These are phyloP conservation scores for Inonotus hispidus DNA, from an alignment of 1,284 basidiomycete species.

Conservation along the genomic window DNA sequence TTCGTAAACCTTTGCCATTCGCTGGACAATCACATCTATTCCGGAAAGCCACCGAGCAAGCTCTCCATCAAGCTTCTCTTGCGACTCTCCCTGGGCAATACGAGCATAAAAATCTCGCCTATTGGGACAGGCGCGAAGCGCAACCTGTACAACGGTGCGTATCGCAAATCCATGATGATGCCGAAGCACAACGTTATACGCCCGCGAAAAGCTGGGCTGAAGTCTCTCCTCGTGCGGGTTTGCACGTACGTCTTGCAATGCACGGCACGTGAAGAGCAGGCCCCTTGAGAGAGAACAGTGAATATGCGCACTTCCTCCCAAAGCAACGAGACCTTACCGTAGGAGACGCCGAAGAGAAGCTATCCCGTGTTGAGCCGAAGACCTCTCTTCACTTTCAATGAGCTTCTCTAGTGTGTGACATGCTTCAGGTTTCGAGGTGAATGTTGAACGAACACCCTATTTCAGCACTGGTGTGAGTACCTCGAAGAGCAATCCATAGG, in stretches of 20 bases:
- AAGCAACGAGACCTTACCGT: neutral
- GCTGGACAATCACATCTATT: constrained; percentile 65
- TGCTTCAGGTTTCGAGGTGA: constrained; percentile 2
- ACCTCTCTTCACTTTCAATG: constrained; percentile 8
- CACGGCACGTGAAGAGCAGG: constrained; percentile 75
- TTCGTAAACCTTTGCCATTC: constrained; percentile 64
- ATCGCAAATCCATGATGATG: constrained; percentile 61
- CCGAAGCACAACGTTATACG: constrained; percentile 81
- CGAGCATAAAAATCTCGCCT: constrained; percentile 83
- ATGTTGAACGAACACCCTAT: constrained; percentile 13
- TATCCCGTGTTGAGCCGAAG: constrained; percentile 6
- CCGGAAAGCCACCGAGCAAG: constrained; percentile 78
- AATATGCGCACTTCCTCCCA: neutral
- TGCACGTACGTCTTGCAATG: constrained; percentile 69
- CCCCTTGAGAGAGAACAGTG: neutral
- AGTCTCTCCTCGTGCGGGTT: constrained; percentile 45
- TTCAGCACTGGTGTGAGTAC: neutral
- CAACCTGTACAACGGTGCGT: constrained; percentile 53
- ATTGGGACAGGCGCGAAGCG: constrained; percentile 89
- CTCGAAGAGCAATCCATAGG: neutral
- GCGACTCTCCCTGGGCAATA: constrained; percentile 77
- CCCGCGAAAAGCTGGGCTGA: constrained; percentile 77
- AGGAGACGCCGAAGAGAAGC: constrained; percentile 11
- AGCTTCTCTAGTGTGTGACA: constrained; percentile 12
- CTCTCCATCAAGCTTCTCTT: constrained; percentile 70